Evolutionary conservation across 192 early-diverging fungal genomes (phyloP).

Genomic region (Backusella westeae): DNA sequence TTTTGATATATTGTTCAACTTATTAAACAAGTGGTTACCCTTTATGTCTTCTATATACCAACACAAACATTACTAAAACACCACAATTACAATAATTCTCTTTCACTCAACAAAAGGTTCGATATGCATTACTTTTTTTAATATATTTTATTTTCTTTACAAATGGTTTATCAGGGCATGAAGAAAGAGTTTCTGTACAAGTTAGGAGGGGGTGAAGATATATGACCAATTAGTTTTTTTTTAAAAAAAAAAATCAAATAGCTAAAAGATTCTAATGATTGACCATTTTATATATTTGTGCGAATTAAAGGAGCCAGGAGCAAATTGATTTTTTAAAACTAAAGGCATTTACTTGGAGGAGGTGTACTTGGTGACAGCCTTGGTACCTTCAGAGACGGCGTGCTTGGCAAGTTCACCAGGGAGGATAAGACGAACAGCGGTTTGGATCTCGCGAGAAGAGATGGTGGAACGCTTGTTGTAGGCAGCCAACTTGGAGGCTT

Average conservation of each 20-base stretch:
- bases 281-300: background rate
- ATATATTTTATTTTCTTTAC: background rate
- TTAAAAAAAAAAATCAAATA: background rate
- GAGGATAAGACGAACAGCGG: slow-evolving; percentile 52
- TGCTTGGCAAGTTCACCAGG: slow-evolving; percentile 96
- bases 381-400: slow-evolving; percentile 97
- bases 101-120: background rate
- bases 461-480: slow-evolving; percentile 92
- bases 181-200: slow-evolving; percentile 5
- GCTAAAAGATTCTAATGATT: background rate
- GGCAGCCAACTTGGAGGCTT: slow-evolving; percentile 70
- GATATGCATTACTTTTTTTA: background rate
- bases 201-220: slow-evolving; percentile 1
- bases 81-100: background rate
- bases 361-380: slow-evolving; percentile 97
- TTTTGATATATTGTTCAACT: too few species aligned
- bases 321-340: background rate
- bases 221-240: background rate
- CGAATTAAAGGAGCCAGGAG: slow-evolving; percentile 1
- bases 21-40: too few species aligned
- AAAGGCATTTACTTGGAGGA: slow-evolving; percentile 70
- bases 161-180: slow-evolving; percentile 6
- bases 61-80: too few species aligned
- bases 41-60: too few species aligned
- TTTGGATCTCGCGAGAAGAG: slow-evolving; percentile 86